Evolutionary conservation across 163 green algal species (phyloP).

Genomic region (Chloromonas sp.): DNA sequence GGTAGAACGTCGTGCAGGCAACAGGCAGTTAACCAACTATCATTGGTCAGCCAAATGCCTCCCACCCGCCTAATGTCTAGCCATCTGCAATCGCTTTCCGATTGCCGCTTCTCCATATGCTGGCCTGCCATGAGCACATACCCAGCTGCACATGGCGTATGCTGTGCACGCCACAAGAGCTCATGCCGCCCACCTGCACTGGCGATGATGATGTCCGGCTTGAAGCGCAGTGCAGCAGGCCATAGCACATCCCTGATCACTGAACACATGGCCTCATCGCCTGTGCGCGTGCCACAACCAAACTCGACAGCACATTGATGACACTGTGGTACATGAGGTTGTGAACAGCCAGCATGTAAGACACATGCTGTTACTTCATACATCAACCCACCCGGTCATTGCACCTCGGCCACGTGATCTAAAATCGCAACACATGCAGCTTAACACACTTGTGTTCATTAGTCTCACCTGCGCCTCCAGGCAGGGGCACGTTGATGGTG

Average conservation of each 20-base stretch:
- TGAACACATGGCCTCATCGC: slow-evolving; percentile 46
- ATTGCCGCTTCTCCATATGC: background rate
- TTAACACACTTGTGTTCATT: background rate
- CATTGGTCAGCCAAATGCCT: background rate
- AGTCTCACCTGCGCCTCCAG: slow-evolving; percentile 43
- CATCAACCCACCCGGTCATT: no score
- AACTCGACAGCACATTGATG: no score
- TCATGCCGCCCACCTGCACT: slow-evolving; percentile 40
- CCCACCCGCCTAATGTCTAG: no score
- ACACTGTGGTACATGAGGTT: no score
- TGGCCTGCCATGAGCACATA: no score
- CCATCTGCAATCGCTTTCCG: background rate
- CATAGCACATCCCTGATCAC: slow-evolving; percentile 65
- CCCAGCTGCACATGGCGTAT: background rate
- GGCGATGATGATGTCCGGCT: slow-evolving; percentile 82
- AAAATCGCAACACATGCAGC: background rate
- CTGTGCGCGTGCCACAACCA: slow-evolving; percentile 10
- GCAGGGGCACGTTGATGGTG: slow-evolving; percentile 86
- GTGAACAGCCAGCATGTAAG: background rate
- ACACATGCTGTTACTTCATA: background rate
- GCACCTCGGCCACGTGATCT: no score
- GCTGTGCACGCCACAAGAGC: background rate
- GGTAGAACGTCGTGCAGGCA: background rate
- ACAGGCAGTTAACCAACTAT: background rate
- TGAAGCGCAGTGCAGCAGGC: slow-evolving; percentile 65